Evolutionary conservation across 2,329 filamentous ascomycete species (phyloP).

Genomic region (Fusarium coffeatum): DNA sequence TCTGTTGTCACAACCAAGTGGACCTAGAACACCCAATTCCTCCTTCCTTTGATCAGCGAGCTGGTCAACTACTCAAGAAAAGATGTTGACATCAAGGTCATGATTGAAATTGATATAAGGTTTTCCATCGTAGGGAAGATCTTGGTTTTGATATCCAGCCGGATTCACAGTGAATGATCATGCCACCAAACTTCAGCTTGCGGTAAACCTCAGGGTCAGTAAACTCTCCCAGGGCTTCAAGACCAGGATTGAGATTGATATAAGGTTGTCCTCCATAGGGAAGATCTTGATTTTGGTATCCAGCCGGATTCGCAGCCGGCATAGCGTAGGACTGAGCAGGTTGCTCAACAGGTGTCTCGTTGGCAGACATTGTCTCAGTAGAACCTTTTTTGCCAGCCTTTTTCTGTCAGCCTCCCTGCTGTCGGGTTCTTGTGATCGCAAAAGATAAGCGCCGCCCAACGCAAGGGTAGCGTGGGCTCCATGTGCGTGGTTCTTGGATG

Average conservation of each 20-base stretch:
- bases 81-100: not conserved
- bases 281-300: not conserved
- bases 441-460: slow-evolving; percentile 13
- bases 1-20: not conserved
- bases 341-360: not conserved
- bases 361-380: not conserved
- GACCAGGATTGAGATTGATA: not conserved
- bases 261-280: not conserved
- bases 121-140: too few relatives aligned
- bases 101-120: too few relatives aligned
- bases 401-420: not conserved
- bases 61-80: not conserved
- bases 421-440: slow-evolving; percentile 11
- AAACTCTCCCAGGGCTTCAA: not conserved
- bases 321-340: not conserved
- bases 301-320: not conserved
- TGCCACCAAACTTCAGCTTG: not conserved
- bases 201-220: not conserved
- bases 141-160: too few relatives aligned
- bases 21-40: too few relatives aligned
- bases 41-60: slow-evolving; percentile 17
- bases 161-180: not conserved
- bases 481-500: slow-evolving; percentile 1
- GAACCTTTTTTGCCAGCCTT: not conserved
- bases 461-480: rapidly evolving